These are phyloP conservation scores for Spatholobus suberectus DNA, from an alignment of 306 rosid genomes.

Conservation along the genomic window DNA sequence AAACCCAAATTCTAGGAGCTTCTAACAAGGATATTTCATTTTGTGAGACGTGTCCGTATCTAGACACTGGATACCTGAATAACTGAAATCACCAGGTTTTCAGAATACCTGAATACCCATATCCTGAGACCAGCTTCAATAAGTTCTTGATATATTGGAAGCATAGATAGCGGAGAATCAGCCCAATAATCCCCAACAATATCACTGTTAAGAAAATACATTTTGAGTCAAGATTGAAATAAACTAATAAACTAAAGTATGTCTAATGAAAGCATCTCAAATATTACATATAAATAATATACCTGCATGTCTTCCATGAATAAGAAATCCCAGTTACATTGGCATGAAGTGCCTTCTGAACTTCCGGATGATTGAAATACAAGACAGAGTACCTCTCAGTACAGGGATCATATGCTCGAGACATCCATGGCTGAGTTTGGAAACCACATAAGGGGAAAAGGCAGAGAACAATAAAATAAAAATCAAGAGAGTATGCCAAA, in stretches of 20 bases:
- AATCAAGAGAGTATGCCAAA: too few species aligned
- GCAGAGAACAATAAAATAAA: too few species aligned
- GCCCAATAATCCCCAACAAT: constrained; percentile 69
- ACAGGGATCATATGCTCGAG: constrained; percentile 84
- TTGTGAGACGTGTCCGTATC: too few species aligned
- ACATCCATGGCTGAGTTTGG: constrained; percentile 78
- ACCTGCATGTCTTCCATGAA: not conserved
- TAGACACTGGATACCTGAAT: too few species aligned
- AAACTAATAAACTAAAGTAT: not conserved
- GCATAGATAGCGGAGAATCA: constrained; percentile 88
- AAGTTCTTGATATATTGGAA: constrained; percentile 77
- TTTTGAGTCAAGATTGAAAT: constrained; percentile 1
- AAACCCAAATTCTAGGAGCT: too few species aligned
- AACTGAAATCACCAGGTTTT: too few species aligned
- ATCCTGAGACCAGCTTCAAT: constrained; percentile 73
- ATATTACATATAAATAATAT: not conserved
- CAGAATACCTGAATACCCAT: constrained; percentile 71
- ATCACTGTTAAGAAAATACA: constrained; percentile 55
- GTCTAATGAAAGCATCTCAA: constrained; percentile 21
- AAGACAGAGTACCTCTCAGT: constrained; percentile 14
- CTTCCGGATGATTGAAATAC: not conserved
- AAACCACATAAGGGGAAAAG: constrained; percentile 15
- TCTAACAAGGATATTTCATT: not conserved
- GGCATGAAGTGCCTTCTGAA: not conserved
- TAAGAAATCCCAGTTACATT: not conserved